Percentiles rank a stretch among this genome's conserved stretches.
These are phyloP conservation scores for Fagopyrum tataricum DNA, from an alignment of 148 eudicot genomes.

Conservation along the genomic window DNA sequence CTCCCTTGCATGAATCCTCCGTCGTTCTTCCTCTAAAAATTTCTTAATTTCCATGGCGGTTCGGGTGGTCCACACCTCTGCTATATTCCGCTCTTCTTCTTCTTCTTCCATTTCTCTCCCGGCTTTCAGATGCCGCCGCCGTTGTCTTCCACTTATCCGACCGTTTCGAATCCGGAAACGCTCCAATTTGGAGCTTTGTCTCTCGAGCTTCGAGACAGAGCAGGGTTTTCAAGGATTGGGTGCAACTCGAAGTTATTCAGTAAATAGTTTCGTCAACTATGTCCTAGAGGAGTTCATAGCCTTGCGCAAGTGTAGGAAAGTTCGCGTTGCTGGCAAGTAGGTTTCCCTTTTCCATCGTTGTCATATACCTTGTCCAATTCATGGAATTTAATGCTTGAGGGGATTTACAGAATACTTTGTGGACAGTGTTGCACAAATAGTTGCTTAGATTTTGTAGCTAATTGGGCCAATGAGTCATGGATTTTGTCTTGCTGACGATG, in stretches of 20 bases:
- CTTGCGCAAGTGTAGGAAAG: slow-evolving; percentile 19
- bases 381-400: neutral
- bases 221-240: slow-evolving; percentile 6
- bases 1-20: neutral
- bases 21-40: neutral
- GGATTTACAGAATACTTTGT: neutral
- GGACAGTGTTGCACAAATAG: neutral
- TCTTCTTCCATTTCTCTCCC: slow-evolving; percentile 25
- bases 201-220: slow-evolving; percentile 4
- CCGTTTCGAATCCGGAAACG: neutral
- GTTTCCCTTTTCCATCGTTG: neutral
- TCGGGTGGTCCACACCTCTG: slow-evolving; percentile 39
- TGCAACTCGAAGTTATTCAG: slow-evolving; percentile 23
- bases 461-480: neutral
- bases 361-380: neutral
- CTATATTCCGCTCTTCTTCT: slow-evolving; percentile 34
- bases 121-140: slow-evolving; percentile 20
- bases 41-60: slow-evolving; percentile 27
- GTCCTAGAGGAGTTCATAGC: slow-evolving; percentile 42
- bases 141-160: slow-evolving; percentile 21
- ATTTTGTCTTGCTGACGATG: neutral
- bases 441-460: neutral
- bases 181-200: slow-evolving; percentile 9
- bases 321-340: slow-evolving; percentile 44
- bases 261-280: slow-evolving; percentile 33